A percentile compares a stretch with the other conserved stretches of the same genome.
Evolutionary conservation across 768 basidiomycete species (phyloP).

Genomic region (Trametopsis cervina): DNA sequence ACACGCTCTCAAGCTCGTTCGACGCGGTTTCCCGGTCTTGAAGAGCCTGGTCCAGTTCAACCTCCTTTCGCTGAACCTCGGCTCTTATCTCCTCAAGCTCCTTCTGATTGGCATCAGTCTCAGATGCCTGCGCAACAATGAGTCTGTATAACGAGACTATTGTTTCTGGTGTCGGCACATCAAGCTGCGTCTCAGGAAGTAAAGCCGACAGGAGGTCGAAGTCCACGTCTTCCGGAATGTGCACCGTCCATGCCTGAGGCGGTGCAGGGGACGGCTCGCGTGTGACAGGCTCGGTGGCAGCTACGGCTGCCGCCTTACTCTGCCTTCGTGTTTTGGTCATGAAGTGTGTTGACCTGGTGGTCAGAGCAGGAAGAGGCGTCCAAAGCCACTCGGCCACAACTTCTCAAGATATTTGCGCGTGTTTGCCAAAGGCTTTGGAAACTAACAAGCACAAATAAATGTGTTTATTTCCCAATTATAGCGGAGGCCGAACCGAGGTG

Average conservation of each 20-base stretch:
- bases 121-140: slow-evolving; percentile 47
- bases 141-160: slow-evolving; percentile 58
- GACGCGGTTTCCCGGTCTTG: slow-evolving; percentile 66
- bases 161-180: slow-evolving; percentile 49
- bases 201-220: slow-evolving; percentile 48
- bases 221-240: slow-evolving; percentile 65
- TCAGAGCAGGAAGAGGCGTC: slow-evolving; percentile 6
- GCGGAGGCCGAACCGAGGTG: no score
- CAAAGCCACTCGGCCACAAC: slow-evolving; percentile 12
- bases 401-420: slow-evolving; percentile 18
- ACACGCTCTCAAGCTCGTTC: slow-evolving; percentile 46
- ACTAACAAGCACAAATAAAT: slow-evolving; percentile 19
- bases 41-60: slow-evolving; percentile 79
- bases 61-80: slow-evolving; percentile 61
- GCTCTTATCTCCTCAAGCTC: slow-evolving; percentile 70
- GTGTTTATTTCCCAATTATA: no score
- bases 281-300: slow-evolving; percentile 24
- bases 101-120: slow-evolving; percentile 46
- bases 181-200: slow-evolving; percentile 54
- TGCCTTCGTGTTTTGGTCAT: slow-evolving; percentile 55
- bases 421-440: slow-evolving; percentile 18
- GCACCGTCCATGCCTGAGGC: slow-evolving; percentile 30
- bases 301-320: slow-evolving; percentile 46
- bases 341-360: slow-evolving; percentile 4
- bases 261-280: slow-evolving; percentile 28